Conservation (phyloP, 371 early-diverging fungal genomes). For the Rhizopus delemar region DNA sequence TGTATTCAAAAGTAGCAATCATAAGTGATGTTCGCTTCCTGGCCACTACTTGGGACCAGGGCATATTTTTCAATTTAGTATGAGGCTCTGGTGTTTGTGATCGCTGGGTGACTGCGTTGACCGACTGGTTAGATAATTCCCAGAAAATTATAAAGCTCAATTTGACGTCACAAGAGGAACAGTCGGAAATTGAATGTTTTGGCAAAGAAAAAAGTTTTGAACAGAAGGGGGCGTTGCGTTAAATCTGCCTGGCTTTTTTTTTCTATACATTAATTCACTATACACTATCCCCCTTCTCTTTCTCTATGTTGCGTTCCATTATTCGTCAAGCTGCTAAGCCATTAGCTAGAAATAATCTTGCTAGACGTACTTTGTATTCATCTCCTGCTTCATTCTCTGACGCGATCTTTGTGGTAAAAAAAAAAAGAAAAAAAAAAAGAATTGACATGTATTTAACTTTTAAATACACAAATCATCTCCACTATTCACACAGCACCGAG, state of each 20-base stretch:
- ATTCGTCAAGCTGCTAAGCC: slow-evolving; percentile 44
- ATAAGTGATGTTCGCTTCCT: too few species aligned
- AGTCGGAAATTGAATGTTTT: not conserved
- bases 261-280: slow-evolving; percentile 5
- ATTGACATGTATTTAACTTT: not conserved
- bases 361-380: slow-evolving; percentile 54
- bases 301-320: slow-evolving; percentile 47
- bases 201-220: slow-evolving; percentile 3
- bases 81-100: too few species aligned
- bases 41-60: too few species aligned
- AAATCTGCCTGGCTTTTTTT: not conserved
- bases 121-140: too few species aligned
- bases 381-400: slow-evolving; percentile 61
- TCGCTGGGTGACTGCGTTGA: too few species aligned
- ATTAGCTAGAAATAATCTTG: slow-evolving; percentile 24
- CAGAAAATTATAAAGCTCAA: not conserved
- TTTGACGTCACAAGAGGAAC: not conserved
- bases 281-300: slow-evolving; percentile 22
- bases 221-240: slow-evolving; percentile 6
- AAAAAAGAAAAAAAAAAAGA: not conserved
- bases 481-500: slow-evolving; percentile 72
- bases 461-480: not conserved
- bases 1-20: too few species aligned
- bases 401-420: slow-evolving; percentile 68
- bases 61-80: too few species aligned